Evolutionary conservation across 306 rosid species (phyloP), one percentile per base, ranked within the genome.

Genomic region (Acmispon strigosus): DNA sequence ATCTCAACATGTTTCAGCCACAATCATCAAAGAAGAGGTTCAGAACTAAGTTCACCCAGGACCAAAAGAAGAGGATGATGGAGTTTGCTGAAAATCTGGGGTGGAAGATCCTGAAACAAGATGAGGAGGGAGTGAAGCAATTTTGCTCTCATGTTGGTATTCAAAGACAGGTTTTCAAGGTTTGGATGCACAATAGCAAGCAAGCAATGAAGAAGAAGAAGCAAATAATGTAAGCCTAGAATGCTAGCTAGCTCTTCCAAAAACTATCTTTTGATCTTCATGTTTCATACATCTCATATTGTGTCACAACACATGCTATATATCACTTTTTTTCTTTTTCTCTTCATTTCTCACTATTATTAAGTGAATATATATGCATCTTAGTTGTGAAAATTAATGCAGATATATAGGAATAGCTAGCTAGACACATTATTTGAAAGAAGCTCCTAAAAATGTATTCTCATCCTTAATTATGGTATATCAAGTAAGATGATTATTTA

Each of bases 181-280:
- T 92, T 17, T 92, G 98, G 98, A 92, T 92, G 96, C 98, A 92
- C 73, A 92, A 92, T 63, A 92, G 86, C 78, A 90, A 90, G 68
- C 96, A 86, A 76, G 88, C 85, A 62, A 83, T 85, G 78, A 92
- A 88, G 88, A 92, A 88, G 88, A 92, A 89, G 82, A 80, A 87
- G 73, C 79, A 85, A 74, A 62, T 4, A 2, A 27, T 74, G 88
- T 84, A 84, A 86, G 89, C 66, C 76, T 32, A 52, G 10, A 69
- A 36, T 17, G 27, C n/a, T 9, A n/a, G n/a, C 10, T 16, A 17
- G 29, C 44, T 20, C 74, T 41, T 29, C 11, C 37, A 32, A 42
- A 42, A 41, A 20, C 24, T 20, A 19, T 54, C n/a, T n/a, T n/a
- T n/a, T n/a, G n/a, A 18, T 39, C 2, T 59, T 11, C n/a, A 17